Evolutionary conservation across 2,329 filamentous ascomycete genomes (phyloP).

Genomic region (Penicillium decumbens): DNA sequence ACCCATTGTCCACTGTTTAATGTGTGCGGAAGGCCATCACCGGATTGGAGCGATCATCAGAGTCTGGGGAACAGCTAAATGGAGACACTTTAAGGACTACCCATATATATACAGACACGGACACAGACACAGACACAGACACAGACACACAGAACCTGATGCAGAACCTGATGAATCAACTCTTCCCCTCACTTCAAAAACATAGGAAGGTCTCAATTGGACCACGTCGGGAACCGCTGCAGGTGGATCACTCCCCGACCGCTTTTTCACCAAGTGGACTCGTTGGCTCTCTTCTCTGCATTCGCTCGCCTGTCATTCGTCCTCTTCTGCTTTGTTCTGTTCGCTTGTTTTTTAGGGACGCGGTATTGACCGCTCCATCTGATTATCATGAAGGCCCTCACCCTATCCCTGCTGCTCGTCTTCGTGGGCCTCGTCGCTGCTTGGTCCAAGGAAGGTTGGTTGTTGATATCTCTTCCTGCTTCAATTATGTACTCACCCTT

Average conservation of each 20-base stretch:
- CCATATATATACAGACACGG: not conserved
- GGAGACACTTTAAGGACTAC: not conserved
- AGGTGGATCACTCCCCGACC: constrained; percentile 11
- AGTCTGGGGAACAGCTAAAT: not conserved
- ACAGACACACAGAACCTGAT: not conserved
- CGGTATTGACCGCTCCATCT: constrained; percentile 26
- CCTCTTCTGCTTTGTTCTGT: constrained; percentile 5
- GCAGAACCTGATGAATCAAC: not conserved
- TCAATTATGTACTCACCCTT: not conserved
- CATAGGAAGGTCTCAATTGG: constrained; percentile 13
- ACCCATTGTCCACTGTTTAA: constrained; percentile 1
- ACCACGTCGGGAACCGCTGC: constrained; percentile 13
- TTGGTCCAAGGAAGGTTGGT: constrained; percentile 80
- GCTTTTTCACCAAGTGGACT: constrained; percentile 7
- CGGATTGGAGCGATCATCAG: not conserved
- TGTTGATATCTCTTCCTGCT: constrained; percentile 21
- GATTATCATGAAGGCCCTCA: constrained; percentile 64
- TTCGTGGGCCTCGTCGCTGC: constrained; percentile 65
- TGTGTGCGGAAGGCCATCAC: constrained; percentile 3
- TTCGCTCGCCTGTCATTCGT: constrained; percentile 5
- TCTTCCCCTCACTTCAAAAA: not conserved
- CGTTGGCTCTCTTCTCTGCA: constrained; percentile 4
- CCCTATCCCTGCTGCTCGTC: constrained; percentile 61
- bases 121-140: not conserved
- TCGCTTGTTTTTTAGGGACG: constrained; percentile 2